phyloP scores from a whole-genome alignment of 2,329 filamentous ascomycete species.

The Pseudogymnoascus sp. region DNA sequence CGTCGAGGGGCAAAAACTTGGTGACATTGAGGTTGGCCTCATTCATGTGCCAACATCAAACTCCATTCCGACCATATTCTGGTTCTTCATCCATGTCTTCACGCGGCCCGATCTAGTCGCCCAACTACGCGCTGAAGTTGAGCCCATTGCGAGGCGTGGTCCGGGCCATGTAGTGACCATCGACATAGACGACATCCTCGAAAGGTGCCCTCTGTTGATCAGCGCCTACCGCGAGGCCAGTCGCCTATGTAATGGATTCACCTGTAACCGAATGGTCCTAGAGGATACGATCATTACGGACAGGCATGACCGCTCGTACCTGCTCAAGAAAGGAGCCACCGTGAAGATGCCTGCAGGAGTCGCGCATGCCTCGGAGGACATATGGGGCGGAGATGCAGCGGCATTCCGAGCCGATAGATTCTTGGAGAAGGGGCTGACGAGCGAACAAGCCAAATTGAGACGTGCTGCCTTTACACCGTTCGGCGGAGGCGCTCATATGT shows the following conservation, averaged over 20 bases:
- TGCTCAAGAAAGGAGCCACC: constrained; percentile 36
- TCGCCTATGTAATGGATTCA: constrained; percentile 33
- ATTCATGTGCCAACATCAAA: constrained; percentile 28
- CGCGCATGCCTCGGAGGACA: constrained; percentile 33
- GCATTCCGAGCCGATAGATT: constrained; percentile 38
- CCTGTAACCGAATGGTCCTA: constrained; percentile 35
- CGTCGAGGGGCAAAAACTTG: constrained; percentile 25
- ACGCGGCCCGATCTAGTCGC: constrained; percentile 23
- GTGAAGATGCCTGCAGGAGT: constrained; percentile 39
- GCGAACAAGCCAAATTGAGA: constrained; percentile 16
- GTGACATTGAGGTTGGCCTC: constrained; percentile 27
- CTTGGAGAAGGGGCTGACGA: constrained; percentile 16
- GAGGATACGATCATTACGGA: constrained; percentile 34
- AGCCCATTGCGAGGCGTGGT: neutral
- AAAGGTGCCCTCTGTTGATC: constrained; percentile 36
- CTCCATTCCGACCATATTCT: constrained; percentile 33
- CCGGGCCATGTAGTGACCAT: constrained; percentile 22
- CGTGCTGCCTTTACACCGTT: constrained; percentile 31
- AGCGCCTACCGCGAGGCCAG: constrained; percentile 40
- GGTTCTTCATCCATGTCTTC: constrained; percentile 30
- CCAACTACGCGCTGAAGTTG: constrained; percentile 28
- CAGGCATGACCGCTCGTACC: constrained; percentile 27
- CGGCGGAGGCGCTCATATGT: constrained; percentile 35
- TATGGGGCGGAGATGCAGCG: constrained; percentile 38
- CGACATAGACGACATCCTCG: constrained; percentile 32